Percentiles rank a stretch among this genome's conserved stretches.
Evolutionary conservation across 768 basidiomycete species (phyloP).

Genomic region (Lactifluus subvellereus): DNA sequence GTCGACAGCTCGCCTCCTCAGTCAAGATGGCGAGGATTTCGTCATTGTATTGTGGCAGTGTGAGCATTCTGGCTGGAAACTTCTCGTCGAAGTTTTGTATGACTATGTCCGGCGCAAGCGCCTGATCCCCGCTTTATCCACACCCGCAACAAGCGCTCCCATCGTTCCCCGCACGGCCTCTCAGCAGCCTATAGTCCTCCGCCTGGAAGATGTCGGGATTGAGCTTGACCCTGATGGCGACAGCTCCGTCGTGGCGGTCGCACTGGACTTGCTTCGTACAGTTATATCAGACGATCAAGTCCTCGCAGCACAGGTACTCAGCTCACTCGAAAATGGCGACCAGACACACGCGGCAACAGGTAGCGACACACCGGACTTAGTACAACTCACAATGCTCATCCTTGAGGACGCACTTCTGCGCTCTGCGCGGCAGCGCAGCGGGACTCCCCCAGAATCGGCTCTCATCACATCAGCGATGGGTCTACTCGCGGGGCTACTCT

Average conservation of each 20-base stretch:
- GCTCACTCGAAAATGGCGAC: conserved; percentile 55
- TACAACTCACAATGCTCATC: conserved; percentile 75
- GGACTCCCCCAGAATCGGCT: conserved; percentile 44
- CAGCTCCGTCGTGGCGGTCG: conserved; percentile 60
- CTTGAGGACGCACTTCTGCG: conserved; percentile 70
- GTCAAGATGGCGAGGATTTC: conserved; percentile 61
- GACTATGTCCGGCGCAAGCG: conserved; percentile 64
- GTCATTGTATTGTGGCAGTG: conserved; percentile 77
- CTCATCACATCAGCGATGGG: conserved; percentile 79
- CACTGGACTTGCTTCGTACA: conserved; percentile 73
- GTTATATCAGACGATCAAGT: conserved; percentile 65
- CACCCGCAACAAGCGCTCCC: neutral
- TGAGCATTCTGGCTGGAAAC: conserved; percentile 79
- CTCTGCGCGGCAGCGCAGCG: conserved; percentile 33
- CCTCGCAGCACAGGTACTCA: conserved; percentile 60
- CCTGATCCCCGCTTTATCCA: conserved; percentile 32
- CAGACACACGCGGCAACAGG: conserved; percentile 43
- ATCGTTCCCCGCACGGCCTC: conserved; percentile 1
- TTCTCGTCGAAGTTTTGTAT: conserved; percentile 74
- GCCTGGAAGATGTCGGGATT: conserved; percentile 65
- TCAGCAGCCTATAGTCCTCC: conserved; percentile 31
- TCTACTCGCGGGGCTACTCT: conserved; percentile 71
- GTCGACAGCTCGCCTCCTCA: conserved; percentile 65
- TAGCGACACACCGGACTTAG: conserved; percentile 58
- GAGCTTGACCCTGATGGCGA: conserved; percentile 59